These are phyloP conservation scores for Colletotrichum camelliae DNA, from an alignment of 2,329 filamentous ascomycete species.

Conservation along the genomic window DNA sequence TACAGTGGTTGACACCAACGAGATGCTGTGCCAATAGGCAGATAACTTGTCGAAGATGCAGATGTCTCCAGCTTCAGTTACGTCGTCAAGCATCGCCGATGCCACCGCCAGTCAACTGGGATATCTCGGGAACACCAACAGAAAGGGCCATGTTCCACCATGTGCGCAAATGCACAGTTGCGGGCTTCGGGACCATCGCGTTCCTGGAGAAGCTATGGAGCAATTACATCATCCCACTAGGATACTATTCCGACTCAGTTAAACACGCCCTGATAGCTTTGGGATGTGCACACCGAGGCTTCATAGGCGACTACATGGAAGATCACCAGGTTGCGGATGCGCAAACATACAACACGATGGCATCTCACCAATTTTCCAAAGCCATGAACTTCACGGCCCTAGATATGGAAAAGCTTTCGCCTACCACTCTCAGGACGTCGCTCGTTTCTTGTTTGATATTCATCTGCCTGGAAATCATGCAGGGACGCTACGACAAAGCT, in stretches of 20 bases:
- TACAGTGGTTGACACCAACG: not conserved
- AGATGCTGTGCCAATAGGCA: not conserved
- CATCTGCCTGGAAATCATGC: slow-evolving; percentile 27
- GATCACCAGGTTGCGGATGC: not conserved
- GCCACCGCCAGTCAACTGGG: not conserved
- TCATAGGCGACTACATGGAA: not conserved
- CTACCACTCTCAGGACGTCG: not conserved
- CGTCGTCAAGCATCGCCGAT: not conserved
- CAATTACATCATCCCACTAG: slow-evolving; percentile 1
- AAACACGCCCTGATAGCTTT: not conserved
- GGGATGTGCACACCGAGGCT: not conserved
- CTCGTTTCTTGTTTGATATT: slow-evolving; percentile 27
- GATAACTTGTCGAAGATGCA: not conserved
- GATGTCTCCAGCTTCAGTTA: not conserved
- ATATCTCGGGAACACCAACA: not conserved
- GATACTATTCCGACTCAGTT: not conserved
- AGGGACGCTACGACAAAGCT: slow-evolving; percentile 25
- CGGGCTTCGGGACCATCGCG: not conserved
- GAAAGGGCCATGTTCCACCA: slow-evolving; percentile 6
- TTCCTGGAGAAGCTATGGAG: not conserved
- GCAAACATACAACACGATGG: not conserved
- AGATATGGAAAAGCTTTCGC: not conserved
- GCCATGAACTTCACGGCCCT: not conserved
- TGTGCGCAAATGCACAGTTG: not conserved
- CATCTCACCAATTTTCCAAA: not conserved